Conservation (phyloP, 2,329 filamentous ascomycete genomes). For the Diaporthe sp. region DNA sequence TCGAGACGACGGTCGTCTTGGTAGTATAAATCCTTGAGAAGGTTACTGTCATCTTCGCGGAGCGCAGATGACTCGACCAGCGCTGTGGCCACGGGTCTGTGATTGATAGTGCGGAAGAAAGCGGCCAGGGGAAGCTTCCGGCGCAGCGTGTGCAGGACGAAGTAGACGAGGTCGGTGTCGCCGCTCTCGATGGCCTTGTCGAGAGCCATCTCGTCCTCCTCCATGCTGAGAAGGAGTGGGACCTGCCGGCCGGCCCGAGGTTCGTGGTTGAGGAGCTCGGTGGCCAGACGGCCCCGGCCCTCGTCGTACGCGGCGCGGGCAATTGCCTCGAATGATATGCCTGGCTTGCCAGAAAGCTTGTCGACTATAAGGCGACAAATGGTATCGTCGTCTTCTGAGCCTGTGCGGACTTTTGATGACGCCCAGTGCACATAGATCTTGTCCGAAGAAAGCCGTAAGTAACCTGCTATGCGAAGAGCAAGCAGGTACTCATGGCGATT, state of each 20-base stretch:
- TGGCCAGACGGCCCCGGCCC: conserved; percentile 88
- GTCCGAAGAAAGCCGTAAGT: conserved; percentile 86
- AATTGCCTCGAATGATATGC: conserved; percentile 96
- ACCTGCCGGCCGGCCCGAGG: conserved; percentile 96
- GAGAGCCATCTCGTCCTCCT: conserved; percentile 92
- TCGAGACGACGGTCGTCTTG: conserved; percentile 93
- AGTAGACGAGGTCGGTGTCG: conserved; percentile 92
- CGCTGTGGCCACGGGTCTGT: conserved; percentile 84
- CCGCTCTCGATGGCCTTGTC: conserved; percentile 97
- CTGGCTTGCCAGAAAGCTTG: conserved; percentile 85
- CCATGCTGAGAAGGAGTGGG: conserved; percentile 91
- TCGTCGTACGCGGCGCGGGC: conserved; percentile 94
- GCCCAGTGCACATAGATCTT: conserved; percentile 98
- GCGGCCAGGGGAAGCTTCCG: conserved; percentile 89
- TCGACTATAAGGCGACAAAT: conserved; percentile 89
- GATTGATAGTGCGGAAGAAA: conserved; percentile 93
- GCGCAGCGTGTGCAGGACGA: conserved; percentile 87
- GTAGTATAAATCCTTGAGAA: conserved; percentile 97
- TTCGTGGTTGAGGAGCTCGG: conserved; percentile 91
- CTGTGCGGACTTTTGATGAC: conserved; percentile 88
- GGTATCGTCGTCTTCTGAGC: conserved; percentile 85
- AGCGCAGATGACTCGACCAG: conserved; percentile 86
- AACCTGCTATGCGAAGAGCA: conserved; percentile 87
- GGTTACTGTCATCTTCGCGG: conserved; percentile 75
- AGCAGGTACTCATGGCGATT: conserved; percentile 92